Base-by-base conservation (phyloP, 306 rosid genomes). In the Cajanus cajan region DNA sequence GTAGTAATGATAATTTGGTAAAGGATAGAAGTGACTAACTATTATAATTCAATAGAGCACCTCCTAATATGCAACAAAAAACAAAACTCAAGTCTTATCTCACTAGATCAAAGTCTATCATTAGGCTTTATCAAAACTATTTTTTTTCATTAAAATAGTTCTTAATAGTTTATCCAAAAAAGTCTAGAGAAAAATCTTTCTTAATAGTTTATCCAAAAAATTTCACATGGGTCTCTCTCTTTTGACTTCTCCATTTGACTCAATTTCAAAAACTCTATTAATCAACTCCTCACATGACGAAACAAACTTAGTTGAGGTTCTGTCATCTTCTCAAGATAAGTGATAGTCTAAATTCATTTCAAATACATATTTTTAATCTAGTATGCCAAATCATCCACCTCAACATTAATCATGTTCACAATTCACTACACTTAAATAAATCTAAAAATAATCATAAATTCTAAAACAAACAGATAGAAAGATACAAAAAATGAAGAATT, bases 401-500 rank as follows among this genome's bases (percentile, higher is more conserved):
- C 19, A 44, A 44, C 24, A 44, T 8, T 54, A 22, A 47, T 36
- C 21, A 39, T 66, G 41, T 41, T n/a, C 34, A 21, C 22, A n/a
- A n/a, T 76, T 25, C 37, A 54, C n/a, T n/a, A n/a, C n/a, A n/a
- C n/a, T n/a, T n/a, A n/a, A n/a, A n/a, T n/a, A n/a, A n/a, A n/a
- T n/a, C 12, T 25, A 24, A 28, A 66, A 69, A 13, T 28, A 50
- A 58, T 25, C 51, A 25, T 69, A 68, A 68, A 41, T 68, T 45
- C 45, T 16, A 4, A 82, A 76, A 39, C 40, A 63, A 33, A 59
- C 25, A 25, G 37, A 59, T 58, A 61, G 67, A 62, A 36, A 25
- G 57, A 71, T 45, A 19, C 31, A 82, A 21, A 58, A 34, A 14
- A 68, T 75, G 77, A 45, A 39, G 22, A 41, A 18, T 70, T 59